Conservation (phyloP, 805 yeast genomes). For the Myxozyma neotropica region DNA sequence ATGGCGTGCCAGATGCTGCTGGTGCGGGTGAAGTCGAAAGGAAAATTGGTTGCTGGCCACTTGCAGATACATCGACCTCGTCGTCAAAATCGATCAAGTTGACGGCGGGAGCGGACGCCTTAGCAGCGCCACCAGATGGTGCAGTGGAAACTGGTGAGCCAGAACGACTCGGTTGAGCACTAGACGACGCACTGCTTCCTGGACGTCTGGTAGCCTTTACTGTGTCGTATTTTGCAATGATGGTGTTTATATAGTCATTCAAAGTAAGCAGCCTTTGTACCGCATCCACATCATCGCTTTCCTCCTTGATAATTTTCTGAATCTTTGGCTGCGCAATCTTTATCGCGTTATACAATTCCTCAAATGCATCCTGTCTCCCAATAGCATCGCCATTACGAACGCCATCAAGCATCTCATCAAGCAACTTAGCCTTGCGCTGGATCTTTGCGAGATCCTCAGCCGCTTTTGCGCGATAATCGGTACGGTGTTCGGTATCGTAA, state of each 20-base stretch:
- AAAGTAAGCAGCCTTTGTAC: slow-evolving; percentile 66
- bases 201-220: slow-evolving; percentile 58
- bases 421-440: slow-evolving; percentile 80
- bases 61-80: slow-evolving; percentile 40
- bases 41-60: slow-evolving; percentile 15
- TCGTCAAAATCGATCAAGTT: slow-evolving; percentile 75
- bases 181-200: slow-evolving; percentile 19
- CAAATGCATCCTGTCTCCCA: slow-evolving; percentile 67
- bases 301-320: slow-evolving; percentile 80
- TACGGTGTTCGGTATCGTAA: slow-evolving; percentile 77
- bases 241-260: slow-evolving; percentile 73
- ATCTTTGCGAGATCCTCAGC: slow-evolving; percentile 82
- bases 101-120: slow-evolving; percentile 47
- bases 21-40: slow-evolving; percentile 26
- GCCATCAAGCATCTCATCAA: slow-evolving; percentile 77
- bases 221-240: slow-evolving; percentile 65
- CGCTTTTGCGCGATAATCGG: slow-evolving; percentile 75
- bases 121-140: neutral
- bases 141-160: slow-evolving; percentile 6
- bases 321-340: slow-evolving; percentile 86
- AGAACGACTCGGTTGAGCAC: slow-evolving; percentile 13
- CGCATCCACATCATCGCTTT: slow-evolving; percentile 64
- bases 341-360: slow-evolving; percentile 75
- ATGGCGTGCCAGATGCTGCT: slow-evolving; percentile 6
- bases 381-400: slow-evolving; percentile 43